These are phyloP conservation scores for Rhododendron williamsianum DNA, from an alignment of 148 eudicot species.

Conservation along the genomic window DNA sequence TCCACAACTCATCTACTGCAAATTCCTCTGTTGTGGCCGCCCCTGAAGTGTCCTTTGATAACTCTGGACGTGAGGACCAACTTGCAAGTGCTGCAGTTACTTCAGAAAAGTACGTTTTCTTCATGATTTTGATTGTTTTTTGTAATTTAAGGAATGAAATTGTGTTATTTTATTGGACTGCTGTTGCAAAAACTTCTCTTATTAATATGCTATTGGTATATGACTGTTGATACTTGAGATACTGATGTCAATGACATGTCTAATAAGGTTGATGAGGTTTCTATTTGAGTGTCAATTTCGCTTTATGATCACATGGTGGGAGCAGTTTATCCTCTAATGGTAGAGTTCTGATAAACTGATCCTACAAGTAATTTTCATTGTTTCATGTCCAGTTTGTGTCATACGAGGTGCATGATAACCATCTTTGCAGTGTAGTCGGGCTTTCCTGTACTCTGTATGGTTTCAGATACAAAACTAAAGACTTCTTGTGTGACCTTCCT, in stretches of 20 bases:
- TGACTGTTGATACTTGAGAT: not conserved
- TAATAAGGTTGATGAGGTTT: not conserved
- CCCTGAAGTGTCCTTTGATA: conserved; percentile 48
- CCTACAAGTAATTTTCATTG: not conserved
- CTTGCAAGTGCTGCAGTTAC: conserved; percentile 33
- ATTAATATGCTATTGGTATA: not conserved
- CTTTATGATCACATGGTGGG: not conserved
- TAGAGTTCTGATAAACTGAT: not conserved
- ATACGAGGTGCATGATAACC: not conserved
- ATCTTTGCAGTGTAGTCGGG: not conserved
- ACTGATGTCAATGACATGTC: not conserved
- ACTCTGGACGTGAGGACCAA: conserved; percentile 30
- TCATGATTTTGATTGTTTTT: not conserved
- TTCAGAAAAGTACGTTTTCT: conserved; percentile 48
- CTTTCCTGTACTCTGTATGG: not conserved
- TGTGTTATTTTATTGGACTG: not conserved
- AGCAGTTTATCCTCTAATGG: not conserved
- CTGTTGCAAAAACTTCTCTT: not conserved
- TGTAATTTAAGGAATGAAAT: not conserved
- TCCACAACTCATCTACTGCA: conserved; percentile 39
- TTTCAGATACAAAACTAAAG: not conserved
- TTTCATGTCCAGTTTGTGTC: not conserved
- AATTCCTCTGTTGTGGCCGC: conserved; percentile 40
- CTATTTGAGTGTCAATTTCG: not conserved
- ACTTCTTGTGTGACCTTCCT: not conserved